These are phyloP conservation scores for Hypoxylon sp. DNA, from an alignment of 2,329 filamentous ascomycete genomes.

Conservation along the genomic window DNA sequence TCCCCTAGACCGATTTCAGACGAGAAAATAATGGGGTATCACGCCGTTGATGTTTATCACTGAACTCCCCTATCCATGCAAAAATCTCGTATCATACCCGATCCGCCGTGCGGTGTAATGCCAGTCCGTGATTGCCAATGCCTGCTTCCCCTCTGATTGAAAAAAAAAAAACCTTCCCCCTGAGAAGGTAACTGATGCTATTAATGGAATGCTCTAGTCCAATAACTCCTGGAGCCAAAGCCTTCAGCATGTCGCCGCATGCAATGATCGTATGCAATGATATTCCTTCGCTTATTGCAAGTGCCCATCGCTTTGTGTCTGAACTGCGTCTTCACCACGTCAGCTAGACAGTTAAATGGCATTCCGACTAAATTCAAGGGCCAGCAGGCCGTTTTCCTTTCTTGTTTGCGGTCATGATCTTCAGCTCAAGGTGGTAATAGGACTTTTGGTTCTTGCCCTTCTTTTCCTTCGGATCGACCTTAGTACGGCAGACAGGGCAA, in stretches of 20 bases:
- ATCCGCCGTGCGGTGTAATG: constrained; percentile 24
- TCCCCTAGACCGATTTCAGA: constrained; percentile 10
- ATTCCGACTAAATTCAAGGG: constrained; percentile 10
- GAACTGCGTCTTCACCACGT: constrained; percentile 48
- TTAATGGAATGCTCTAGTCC: constrained; percentile 15
- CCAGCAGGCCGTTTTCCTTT: constrained; percentile 64
- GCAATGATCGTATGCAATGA: neutral
- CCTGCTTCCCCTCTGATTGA: constrained; percentile 13
- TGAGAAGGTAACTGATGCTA: neutral
- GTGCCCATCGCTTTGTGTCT: constrained; percentile 10
- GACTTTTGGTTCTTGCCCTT: constrained; percentile 61
- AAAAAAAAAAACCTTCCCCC: constrained; percentile 9
- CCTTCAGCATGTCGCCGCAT: constrained; percentile 1
- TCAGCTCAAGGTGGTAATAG: constrained; percentile 73
- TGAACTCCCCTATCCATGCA: constrained; percentile 46
- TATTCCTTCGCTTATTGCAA: neutral
- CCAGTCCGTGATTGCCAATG: constrained; percentile 22
- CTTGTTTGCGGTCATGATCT: constrained; percentile 71
- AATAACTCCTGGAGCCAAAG: neutral
- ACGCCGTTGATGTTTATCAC: constrained; percentile 39
- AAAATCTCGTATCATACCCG: constrained; percentile 21
- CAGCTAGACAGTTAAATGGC: constrained; percentile 21
- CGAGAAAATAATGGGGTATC: constrained; percentile 42
- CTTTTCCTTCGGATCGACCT: constrained; percentile 66
- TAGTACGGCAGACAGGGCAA: constrained; percentile 75